Percentiles rank a stretch among this genome's conserved stretches.
Conservation (phyloP, 2,329 filamentous ascomycete genomes). For the Aspergillus sp. region DNA sequence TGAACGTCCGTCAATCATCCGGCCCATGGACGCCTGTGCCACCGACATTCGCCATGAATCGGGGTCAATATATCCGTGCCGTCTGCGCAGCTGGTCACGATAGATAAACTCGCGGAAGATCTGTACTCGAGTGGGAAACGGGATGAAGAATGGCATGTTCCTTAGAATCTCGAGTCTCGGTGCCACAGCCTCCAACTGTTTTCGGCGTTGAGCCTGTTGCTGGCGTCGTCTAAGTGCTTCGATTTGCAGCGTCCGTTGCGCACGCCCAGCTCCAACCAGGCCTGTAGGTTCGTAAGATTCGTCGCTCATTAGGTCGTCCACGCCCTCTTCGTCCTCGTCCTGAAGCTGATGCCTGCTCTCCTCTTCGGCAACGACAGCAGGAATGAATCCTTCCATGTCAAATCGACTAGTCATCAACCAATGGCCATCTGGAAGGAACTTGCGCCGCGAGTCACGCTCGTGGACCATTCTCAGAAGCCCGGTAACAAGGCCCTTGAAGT, state of each 20-base stretch:
- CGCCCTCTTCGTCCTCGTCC: conserved; percentile 63
- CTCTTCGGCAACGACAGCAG: conserved; percentile 85
- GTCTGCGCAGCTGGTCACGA: conserved; percentile 74
- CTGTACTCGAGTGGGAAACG: conserved; percentile 86
- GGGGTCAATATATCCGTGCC: conserved; percentile 70
- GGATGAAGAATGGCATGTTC: conserved; percentile 96
- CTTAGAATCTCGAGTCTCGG: conserved; percentile 88
- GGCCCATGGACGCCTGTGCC: conserved; percentile 48
- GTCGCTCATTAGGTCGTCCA: conserved; percentile 50
- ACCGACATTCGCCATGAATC: conserved; percentile 74
- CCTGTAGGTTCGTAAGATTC: conserved; percentile 37
- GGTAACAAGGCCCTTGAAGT: conserved; percentile 79
- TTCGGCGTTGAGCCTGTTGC: conserved; percentile 68
- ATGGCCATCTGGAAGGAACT: conserved; percentile 79
- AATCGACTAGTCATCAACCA: conserved; percentile 93
- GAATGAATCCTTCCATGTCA: conserved; percentile 86
- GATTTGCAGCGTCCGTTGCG: conserved; percentile 64
- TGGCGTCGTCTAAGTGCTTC: conserved; percentile 69
- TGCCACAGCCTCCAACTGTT: conserved; percentile 76
- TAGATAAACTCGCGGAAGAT: conserved; percentile 93
- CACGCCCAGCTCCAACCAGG: conserved; percentile 62
- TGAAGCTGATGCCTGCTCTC: conserved; percentile 73
- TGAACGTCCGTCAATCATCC: conserved; percentile 45
- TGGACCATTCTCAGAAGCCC: conserved; percentile 85
- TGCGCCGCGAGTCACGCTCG: conserved; percentile 86